Evolutionary conservation across 805 yeast species (phyloP).

Genomic region (Saccharomycopsis sp.): DNA sequence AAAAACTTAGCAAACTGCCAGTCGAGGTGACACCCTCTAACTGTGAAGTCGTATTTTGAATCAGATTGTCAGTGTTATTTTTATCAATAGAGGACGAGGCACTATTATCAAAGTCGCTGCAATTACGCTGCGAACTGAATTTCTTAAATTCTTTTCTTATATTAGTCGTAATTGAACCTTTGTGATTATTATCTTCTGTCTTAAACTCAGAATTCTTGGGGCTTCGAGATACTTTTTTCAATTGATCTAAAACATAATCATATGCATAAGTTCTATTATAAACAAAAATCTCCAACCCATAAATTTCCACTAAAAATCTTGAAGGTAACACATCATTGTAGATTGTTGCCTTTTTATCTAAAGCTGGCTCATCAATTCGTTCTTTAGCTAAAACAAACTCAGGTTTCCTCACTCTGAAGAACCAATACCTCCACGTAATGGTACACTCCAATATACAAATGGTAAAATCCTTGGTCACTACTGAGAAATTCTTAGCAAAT

Average conservation of each 20-base stretch:
- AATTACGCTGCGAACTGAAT: neutral
- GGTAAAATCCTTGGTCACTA: conserved; percentile 69
- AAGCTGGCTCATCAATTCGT: conserved; percentile 10
- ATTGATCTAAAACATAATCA: conserved; percentile 47
- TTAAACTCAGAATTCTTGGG: conserved; percentile 23
- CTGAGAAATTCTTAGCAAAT: conserved; percentile 65
- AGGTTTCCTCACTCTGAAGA: conserved; percentile 35
- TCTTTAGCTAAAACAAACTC: conserved; percentile 21
- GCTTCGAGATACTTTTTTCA: conserved; percentile 25
- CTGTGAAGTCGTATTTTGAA: conserved; percentile 6
- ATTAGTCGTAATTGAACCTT: conserved; percentile 5
- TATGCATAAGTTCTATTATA: conserved; percentile 78
- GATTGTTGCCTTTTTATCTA: conserved; percentile 20
- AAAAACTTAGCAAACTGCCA: conserved; percentile 24
- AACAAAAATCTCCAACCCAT: conserved; percentile 77
- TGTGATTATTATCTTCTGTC: conserved; percentile 15
- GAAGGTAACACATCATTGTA: conserved; percentile 48
- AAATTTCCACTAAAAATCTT: conserved; percentile 49
- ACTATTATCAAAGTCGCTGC: neutral
- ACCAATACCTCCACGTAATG: conserved; percentile 91
- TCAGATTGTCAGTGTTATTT: conserved; percentile 17
- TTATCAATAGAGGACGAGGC: neutral
- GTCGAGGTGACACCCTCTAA: conserved; percentile 5
- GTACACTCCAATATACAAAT: conserved; percentile 63
- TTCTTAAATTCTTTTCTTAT: conserved; percentile 2